A percentile compares a stretch with the other conserved stretches of the same genome.
phyloP scores from a whole-genome alignment of 129 eudicot species.

The Deinandra increscens region DNA sequence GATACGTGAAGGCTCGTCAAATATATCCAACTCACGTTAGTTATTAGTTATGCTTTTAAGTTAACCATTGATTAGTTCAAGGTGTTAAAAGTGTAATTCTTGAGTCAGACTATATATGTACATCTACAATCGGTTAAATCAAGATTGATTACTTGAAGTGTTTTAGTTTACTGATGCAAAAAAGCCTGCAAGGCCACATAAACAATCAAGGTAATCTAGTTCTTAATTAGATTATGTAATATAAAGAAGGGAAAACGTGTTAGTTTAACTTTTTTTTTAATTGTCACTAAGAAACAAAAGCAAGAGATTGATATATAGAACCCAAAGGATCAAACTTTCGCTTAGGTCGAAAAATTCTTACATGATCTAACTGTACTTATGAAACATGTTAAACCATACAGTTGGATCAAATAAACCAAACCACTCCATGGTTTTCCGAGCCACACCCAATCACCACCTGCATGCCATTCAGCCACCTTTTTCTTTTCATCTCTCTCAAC shows the following conservation, averaged over 20 bases:
- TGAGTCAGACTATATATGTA: background rate
- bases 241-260: slow-evolving; percentile 34
- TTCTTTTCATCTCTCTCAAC: slow-evolving; percentile 4
- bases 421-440: slow-evolving; percentile 38
- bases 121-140: slow-evolving; percentile 6
- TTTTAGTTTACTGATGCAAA: slow-evolving; percentile 6
- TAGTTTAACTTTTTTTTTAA: slow-evolving; percentile 5
- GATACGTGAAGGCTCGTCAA: too few species aligned
- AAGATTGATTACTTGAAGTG: slow-evolving; percentile 7
- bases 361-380: slow-evolving; percentile 24
- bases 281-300: slow-evolving; percentile 37
- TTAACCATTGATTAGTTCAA: background rate
- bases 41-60: background rate
- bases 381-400: slow-evolving; percentile 29
- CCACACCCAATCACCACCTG: slow-evolving; percentile 21
- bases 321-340: slow-evolving; percentile 33
- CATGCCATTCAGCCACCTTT: slow-evolving; percentile 27
- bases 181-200: slow-evolving; percentile 22
- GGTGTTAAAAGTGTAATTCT: background rate
- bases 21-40: too few species aligned
- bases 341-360: slow-evolving; percentile 38
- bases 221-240: slow-evolving; percentile 17
- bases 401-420: slow-evolving; percentile 31
- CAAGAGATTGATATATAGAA: slow-evolving; percentile 28
- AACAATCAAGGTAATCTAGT: background rate